Percentiles rank a stretch among this genome's conserved stretches.
Evolutionary conservation across 345 rosid genomes (phyloP).

Genomic region (Populus davidiana): DNA sequence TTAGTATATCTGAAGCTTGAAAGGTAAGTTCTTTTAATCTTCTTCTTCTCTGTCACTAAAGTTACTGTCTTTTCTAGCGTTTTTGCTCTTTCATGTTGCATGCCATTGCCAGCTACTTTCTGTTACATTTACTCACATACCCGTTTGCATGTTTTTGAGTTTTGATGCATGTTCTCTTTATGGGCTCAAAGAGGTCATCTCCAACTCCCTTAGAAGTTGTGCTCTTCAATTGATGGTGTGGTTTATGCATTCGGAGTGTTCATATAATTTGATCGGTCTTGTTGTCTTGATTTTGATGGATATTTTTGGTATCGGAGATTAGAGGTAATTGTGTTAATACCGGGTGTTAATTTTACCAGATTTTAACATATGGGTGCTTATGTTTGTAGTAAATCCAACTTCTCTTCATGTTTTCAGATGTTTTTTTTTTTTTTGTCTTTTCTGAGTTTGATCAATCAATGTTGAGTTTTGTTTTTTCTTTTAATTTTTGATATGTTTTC

Average conservation of each 20-base stretch:
- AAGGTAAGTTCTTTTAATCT: constrained; percentile 17
- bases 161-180: not conserved
- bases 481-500: not conserved
- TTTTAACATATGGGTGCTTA: constrained; percentile 12
- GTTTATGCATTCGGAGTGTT: constrained; percentile 9
- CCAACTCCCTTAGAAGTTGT: constrained; percentile 3
- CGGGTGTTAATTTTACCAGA: constrained; percentile 2
- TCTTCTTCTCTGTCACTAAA: constrained; percentile 15
- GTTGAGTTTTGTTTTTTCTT: not conserved
- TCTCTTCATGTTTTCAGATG: not conserved
- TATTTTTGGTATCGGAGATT: constrained; percentile 1
- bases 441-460: not conserved
- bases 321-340: constrained; percentile 7
- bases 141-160: constrained; percentile 1
- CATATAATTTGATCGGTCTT: constrained; percentile 2
- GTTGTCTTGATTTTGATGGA: not conserved
- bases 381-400: not conserved
- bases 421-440: not conserved
- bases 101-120: constrained; percentile 9
- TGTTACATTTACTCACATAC: not conserved
- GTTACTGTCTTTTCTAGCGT: not conserved
- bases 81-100: constrained; percentile 11
- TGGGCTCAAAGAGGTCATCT: not conserved
- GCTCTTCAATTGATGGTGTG: constrained; percentile 8
- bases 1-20: constrained; percentile 3